A percentile compares a stretch with the other conserved stretches of the same genome.
These are phyloP conservation scores for Termitomyces sp. DNA, from an alignment of 768 basidiomycete genomes.

Conservation along the genomic window DNA sequence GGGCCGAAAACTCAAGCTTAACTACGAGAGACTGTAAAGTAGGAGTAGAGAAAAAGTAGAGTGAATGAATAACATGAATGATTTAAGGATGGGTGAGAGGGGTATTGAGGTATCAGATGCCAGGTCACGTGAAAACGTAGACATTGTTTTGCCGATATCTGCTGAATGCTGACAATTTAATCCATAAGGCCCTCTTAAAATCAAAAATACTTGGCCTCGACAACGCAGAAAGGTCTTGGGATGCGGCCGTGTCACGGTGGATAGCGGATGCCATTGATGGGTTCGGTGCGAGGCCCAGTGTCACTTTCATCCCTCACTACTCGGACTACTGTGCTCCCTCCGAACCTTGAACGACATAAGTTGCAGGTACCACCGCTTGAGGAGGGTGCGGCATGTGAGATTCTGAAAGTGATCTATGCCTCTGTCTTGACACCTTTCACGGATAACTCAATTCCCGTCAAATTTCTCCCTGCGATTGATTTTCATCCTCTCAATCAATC, in stretches of 20 bases:
- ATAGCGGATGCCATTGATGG: constrained; percentile 8
- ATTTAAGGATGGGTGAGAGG: no score
- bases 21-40: no score
- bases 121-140: no score
- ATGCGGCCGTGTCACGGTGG: not conserved
- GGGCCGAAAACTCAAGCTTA: no score
- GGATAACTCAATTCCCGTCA: not conserved
- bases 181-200: not conserved
- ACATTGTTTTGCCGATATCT: not conserved
- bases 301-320: constrained; percentile 9
- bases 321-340: constrained; percentile 3
- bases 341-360: constrained; percentile 4
- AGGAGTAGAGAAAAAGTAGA: no score
- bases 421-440: not conserved
- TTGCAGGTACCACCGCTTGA: constrained; percentile 5
- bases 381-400: constrained; percentile 2
- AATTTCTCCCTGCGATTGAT: constrained; percentile 7
- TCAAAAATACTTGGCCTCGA: constrained; percentile 8
- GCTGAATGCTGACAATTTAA: not conserved
- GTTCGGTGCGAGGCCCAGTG: constrained; percentile 6
- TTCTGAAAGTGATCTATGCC: constrained; percentile 2
- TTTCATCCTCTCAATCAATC: constrained; percentile 13
- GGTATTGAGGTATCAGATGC: no score
- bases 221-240: constrained; percentile 12
- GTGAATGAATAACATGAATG: no score